phyloP scores from a whole-genome alignment of 192 early-diverging fungal genomes.

The Backusella tarrabulga region DNA sequence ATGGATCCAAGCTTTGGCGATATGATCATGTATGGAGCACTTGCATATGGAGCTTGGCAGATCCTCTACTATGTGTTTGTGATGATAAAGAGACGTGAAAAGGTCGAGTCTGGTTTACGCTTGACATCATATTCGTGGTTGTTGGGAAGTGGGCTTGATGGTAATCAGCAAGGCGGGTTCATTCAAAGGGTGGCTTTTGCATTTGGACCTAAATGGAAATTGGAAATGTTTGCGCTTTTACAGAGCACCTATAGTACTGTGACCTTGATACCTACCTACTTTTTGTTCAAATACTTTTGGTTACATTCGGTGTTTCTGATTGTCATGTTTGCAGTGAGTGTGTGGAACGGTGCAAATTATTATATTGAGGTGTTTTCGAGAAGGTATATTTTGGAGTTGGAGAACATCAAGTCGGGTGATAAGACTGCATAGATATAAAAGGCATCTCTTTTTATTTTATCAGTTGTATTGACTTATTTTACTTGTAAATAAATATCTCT shows the following conservation, averaged over 20 bases:
- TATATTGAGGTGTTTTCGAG: conserved; percentile 71
- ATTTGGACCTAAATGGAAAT: conserved; percentile 51
- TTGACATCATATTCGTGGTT: conserved; percentile 65
- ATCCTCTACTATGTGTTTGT: conserved; percentile 33
- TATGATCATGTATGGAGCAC: conserved; percentile 13
- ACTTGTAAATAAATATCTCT: too few relatives aligned
- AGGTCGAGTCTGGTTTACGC: conserved; percentile 39
- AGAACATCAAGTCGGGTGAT: conserved; percentile 11
- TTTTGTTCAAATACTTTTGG: conserved; percentile 51
- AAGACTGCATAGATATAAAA: too few relatives aligned
- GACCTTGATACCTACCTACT: conserved; percentile 41
- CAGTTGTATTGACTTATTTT: too few relatives aligned
- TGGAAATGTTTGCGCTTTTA: conserved; percentile 58
- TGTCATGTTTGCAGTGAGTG: conserved; percentile 50
- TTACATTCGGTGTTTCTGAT: conserved; percentile 55
- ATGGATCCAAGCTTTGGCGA: conserved; percentile 11
- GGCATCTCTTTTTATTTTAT: too few relatives aligned
- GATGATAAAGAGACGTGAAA: conserved; percentile 30
- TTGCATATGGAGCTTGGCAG: conserved; percentile 33
- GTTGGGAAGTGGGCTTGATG: conserved; percentile 40
- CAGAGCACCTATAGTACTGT: conserved; percentile 54
- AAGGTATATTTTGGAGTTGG: conserved; percentile 44
- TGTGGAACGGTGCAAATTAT: conserved; percentile 67
- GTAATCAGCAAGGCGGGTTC: conserved; percentile 26
- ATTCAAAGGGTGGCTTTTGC: conserved; percentile 43